Evolutionary conservation across 371 early-diverging fungal species (phyloP), one percentile per base, ranked within the genome.

Genomic region (Catenaria anguillulae): DNA sequence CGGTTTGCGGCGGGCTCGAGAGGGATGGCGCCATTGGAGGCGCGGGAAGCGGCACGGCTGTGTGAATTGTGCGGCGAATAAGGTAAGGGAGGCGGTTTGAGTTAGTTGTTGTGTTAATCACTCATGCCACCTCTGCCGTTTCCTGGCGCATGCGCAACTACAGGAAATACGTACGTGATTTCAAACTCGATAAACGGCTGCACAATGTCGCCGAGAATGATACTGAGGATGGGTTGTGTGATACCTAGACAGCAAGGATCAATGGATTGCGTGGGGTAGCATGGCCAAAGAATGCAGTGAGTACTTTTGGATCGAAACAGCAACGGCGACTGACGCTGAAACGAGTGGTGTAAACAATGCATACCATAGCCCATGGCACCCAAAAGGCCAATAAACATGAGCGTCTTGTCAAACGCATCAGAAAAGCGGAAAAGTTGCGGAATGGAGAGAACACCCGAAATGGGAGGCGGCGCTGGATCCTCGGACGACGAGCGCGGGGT

Each of bases 231-330:
- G 23, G 56, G 56, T 34, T 8, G 36, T 17, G 36, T 15, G 33
- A 8, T 36, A 36, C 13, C 43, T 58, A n/a, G 36, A 42, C 80
- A 23, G 92, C 84, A 43, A 95, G 78, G 43, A 85, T 83, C 17
- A 89, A 75, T 72, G 50, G 66, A 73, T 1, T 84, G 82, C 63
- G 87, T 68, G n/a, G 59, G 55, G 61, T 83, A 83, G 42, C 77
- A 72, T 0, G 58, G 3, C 12, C 6, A n/a, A 23, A 31, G 23
- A 23, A 67, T 65, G 0, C 40, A n/a, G n/a, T n/a, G 48, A n/a
- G 33, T 24, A 40, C 40, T 43, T 55, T 60, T 67, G 66, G 21
- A 33, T 24, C 10, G 21, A 56, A 31, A 63, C 50, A 33, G 66
- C n/a, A 10, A 66, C 26, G 5, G 42, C 59, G 10, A 60, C n/a